Evolutionary conservation across 1,284 basidiomycete genomes (phyloP), one percentile per base, ranked within the genome.

Genomic region (Trametes pubescens): DNA sequence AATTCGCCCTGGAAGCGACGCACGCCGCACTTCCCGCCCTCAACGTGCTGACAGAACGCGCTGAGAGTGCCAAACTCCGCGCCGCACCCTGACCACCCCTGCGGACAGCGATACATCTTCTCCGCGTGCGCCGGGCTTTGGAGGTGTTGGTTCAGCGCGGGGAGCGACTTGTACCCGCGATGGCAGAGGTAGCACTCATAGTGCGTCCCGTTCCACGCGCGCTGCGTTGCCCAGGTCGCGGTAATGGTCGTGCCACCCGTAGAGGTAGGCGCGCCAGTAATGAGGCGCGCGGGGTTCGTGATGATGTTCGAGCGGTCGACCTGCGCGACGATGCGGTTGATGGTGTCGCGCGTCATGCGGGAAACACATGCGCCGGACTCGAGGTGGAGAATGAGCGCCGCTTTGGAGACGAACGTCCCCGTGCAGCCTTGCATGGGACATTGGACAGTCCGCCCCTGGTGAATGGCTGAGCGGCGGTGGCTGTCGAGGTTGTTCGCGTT

Each of bases 111-210:
- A 44, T 71, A 73, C 35, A 69, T 64, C 64, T 70, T 62, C 24
- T 70, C 68, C 34, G 58, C 65, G 49, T 73, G 73, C 22, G 64
- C 71, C 11, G 73, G 67, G 64, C 72, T 72, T 14, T 46, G 51
- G 34, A 71, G 53, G 56, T 71, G 70, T 43, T 51, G 44, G 62
- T 67, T 70, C 51, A 68, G 61, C 38, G 62, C 65, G 16, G 18
- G 11, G 22, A 69, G 65, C 18, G 57, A 37, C 21, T 29, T 13
- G 59, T 61, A 69, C 43, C 47, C 49, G 49, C 51, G 48, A 53
- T 69, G 65, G 51, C 68, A 69, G 55, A 81, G 67, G 63, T 78
- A 75, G 69, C 79, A 81, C 66, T 79, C 79, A 71, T 75, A 81
- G 13, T 67, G 68, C 8, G 16, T 0, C 6, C 77, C 78, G 61